A percentile compares a stretch with the other conserved stretches of the same genome.
Evolutionary conservation across 2,329 filamentous ascomycete species (phyloP).

Genomic region (Akanthomyces dipterigenus): DNA sequence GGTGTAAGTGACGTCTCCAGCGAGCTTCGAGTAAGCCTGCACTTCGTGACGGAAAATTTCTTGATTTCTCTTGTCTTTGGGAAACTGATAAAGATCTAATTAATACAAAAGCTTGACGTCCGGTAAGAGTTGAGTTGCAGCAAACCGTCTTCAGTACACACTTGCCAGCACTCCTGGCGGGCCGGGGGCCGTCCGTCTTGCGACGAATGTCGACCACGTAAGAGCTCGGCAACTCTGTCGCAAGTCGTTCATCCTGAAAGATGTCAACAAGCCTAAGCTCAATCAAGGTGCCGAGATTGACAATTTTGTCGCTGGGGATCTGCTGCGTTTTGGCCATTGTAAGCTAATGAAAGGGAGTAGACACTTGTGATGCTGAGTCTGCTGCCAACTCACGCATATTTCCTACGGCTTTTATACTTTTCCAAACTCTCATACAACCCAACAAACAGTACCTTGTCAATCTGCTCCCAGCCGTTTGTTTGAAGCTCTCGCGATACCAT

Average conservation of each 20-base stretch:
- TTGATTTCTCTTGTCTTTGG: not conserved
- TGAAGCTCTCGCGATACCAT: not conserved
- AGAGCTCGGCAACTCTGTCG: not conserved
- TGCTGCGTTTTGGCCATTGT: not conserved
- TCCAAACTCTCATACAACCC: not conserved
- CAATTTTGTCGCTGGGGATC: not conserved
- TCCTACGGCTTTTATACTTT: not conserved
- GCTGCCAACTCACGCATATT: not conserved
- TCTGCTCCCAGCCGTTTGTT: not conserved
- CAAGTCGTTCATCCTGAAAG: not conserved
- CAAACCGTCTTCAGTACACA: not conserved
- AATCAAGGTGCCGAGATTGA: not conserved
- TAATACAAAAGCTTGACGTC: not conserved
- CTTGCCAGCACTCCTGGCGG: not conserved
- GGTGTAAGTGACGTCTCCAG: not conserved
- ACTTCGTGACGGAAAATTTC: not conserved
- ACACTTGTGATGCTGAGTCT: not conserved
- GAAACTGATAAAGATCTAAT: not conserved
- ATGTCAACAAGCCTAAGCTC: not conserved
- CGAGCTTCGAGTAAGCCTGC: not conserved
- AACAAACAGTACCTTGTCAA: not conserved
- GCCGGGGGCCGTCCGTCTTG: slow-evolving; percentile 1
- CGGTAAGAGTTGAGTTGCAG: not conserved
- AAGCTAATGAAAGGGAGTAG: not conserved
- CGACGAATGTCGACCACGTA: not conserved